phyloP scores from a whole-genome alignment of 139 green algal species.

The Diplosphaera chodatii region DNA sequence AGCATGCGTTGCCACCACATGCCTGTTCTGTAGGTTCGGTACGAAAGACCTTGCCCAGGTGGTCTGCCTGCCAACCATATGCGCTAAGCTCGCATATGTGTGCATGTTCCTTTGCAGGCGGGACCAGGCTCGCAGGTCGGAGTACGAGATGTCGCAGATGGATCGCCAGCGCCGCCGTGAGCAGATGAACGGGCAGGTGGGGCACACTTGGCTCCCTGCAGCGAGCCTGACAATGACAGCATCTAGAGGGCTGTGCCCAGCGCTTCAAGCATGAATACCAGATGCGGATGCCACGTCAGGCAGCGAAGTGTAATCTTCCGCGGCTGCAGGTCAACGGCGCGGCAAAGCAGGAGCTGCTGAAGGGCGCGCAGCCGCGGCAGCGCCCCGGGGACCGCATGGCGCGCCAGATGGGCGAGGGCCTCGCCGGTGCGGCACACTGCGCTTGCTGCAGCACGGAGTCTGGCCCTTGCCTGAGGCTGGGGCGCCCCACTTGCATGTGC shows the following conservation, averaged over 20 bases:
- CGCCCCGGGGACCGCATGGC: background rate
- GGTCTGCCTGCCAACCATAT: background rate
- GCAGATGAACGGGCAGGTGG: background rate
- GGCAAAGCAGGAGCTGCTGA: background rate
- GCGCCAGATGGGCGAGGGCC: conserved; percentile 1
- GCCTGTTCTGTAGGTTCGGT: too few species aligned
- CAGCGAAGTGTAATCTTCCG: background rate
- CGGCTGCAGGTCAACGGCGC: conserved; percentile 2
- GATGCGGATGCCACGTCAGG: too few species aligned
- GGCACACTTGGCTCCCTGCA: too few species aligned
- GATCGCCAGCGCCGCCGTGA: background rate
- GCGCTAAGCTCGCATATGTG: background rate
- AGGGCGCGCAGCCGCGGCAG: background rate
- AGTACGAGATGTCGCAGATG: conserved; percentile 11
- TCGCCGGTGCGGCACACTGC: conserved; percentile 3
- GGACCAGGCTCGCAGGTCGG: conserved; percentile 8
- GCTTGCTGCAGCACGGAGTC: too few species aligned
- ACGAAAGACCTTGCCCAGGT: background rate
- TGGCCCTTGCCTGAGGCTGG: too few species aligned
- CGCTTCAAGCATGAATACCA: too few species aligned
- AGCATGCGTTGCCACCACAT: too few species aligned
- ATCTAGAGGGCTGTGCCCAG: too few species aligned
- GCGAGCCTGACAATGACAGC: too few species aligned
- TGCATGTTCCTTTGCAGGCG: conserved; percentile 7
- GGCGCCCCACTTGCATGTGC: background rate